Evolutionary conservation across 257 asterid species (phyloP).

Genomic region (Echium plantagineum): DNA sequence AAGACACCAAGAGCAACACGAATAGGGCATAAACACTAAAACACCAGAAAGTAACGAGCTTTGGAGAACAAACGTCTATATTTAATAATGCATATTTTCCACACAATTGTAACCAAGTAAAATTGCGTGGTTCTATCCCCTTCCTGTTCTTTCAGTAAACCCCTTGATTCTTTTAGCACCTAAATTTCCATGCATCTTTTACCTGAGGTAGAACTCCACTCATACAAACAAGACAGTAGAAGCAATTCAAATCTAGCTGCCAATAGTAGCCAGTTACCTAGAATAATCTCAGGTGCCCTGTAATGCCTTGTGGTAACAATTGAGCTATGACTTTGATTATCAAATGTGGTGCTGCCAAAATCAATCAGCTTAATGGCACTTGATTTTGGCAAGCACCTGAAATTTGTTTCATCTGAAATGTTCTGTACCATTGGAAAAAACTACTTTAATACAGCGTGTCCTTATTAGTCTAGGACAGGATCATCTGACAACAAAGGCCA

Average conservation of each 20-base stretch:
- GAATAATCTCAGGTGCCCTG: slow-evolving; percentile 93
- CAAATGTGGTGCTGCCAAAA: slow-evolving; percentile 81
- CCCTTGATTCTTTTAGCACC: too few species aligned
- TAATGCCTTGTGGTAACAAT: slow-evolving; percentile 88
- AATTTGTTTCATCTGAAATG: slow-evolving; percentile 34
- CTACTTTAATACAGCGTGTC: too few species aligned
- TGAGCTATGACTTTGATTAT: slow-evolving; percentile 70
- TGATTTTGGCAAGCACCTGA: slow-evolving; percentile 75
- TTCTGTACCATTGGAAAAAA: slow-evolving; percentile 40
- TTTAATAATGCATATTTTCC: too few species aligned
- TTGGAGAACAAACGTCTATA: too few species aligned
- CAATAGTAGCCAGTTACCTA: slow-evolving; percentile 38
- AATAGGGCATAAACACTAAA: too few species aligned
- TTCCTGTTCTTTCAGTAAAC: too few species aligned
- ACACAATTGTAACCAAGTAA: too few species aligned
- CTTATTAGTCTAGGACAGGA: too few species aligned
- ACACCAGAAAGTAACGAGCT: too few species aligned
- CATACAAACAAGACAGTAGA: slow-evolving; percentile 13
- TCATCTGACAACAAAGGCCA: neutral
- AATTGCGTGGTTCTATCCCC: too few species aligned
- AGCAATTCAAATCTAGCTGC: neutral
- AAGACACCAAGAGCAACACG: slow-evolving; percentile 1
- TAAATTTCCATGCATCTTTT: too few species aligned
- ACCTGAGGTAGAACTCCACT: neutral
- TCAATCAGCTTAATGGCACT: slow-evolving; percentile 93